Evolutionary conservation across 2,329 filamentous ascomycete genomes (phyloP).

Genomic region (Hymenoscyphus linearis): DNA sequence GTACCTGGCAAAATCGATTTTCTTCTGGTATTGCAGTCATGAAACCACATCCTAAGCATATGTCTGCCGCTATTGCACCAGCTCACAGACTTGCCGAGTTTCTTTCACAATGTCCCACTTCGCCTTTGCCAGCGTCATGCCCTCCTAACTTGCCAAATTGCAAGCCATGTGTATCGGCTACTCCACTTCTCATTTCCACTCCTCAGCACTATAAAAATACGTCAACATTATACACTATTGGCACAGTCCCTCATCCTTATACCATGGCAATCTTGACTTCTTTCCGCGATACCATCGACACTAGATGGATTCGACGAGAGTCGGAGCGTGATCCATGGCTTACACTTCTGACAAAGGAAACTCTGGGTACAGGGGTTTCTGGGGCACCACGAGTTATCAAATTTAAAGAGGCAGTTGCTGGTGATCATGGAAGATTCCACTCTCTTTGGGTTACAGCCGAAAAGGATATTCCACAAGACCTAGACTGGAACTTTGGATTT

Average conservation of each 20-base stretch:
- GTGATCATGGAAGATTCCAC: constrained; percentile 55
- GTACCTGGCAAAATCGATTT: constrained; percentile 77
- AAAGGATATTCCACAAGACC: constrained; percentile 50
- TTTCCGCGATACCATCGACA: constrained; percentile 54
- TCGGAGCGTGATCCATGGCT: constrained; percentile 78
- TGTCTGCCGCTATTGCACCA: constrained; percentile 64
- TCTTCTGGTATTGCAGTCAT: constrained; percentile 71
- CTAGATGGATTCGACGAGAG: constrained; percentile 60
- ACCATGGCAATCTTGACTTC: constrained; percentile 67
- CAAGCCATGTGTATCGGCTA: constrained; percentile 62
- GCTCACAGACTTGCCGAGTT: constrained; percentile 68
- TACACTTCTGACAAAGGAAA: constrained; percentile 60
- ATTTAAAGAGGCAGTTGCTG: constrained; percentile 78
- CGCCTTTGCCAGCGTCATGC: constrained; percentile 70
- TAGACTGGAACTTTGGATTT: constrained; percentile 91
- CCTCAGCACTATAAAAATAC: constrained; percentile 66
- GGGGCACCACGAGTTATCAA: constrained; percentile 61
- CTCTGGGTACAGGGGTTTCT: constrained; percentile 59
- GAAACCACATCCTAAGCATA: constrained; percentile 72
- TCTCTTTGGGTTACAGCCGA: constrained; percentile 81
- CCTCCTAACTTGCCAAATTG: constrained; percentile 77
- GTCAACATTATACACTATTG: constrained; percentile 71
- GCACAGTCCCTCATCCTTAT: constrained; percentile 86
- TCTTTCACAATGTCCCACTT: constrained; percentile 68
- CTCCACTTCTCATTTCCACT: constrained; percentile 61